Evolutionary conservation across 805 yeast genomes (phyloP).

Genomic region (Millerozyma acaciae): DNA sequence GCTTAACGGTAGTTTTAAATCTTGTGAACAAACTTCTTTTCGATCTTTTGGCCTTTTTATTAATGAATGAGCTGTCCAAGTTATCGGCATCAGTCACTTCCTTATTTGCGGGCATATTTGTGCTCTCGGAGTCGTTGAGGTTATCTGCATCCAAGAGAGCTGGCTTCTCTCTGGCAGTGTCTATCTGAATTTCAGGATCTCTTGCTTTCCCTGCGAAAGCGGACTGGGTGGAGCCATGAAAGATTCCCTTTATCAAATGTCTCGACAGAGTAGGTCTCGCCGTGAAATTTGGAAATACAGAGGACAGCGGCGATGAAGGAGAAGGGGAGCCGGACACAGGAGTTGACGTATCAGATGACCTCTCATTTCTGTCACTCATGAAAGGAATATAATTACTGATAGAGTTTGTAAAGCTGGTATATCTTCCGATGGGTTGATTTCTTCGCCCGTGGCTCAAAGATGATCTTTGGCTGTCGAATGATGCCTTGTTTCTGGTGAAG

Average conservation of each 20-base stretch:
- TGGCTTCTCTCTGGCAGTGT: constrained; percentile 1
- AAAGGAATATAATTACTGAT: constrained; percentile 40
- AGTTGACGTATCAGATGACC: constrained; percentile 10
- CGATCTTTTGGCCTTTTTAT: constrained; percentile 28
- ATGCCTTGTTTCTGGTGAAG: constrained; percentile 24
- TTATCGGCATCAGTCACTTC: constrained; percentile 9
- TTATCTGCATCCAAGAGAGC: constrained; percentile 3
- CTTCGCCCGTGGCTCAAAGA: constrained; percentile 11
- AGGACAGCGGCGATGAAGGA: constrained; percentile 10
- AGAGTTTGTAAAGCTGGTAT: constrained; percentile 32
- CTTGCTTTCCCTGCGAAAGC: constrained; percentile 7
- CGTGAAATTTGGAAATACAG: constrained; percentile 9
- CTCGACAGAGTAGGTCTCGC: constrained; percentile 18
- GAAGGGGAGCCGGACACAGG: constrained; percentile 16
- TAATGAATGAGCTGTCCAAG: constrained; percentile 12
- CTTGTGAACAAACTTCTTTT: constrained; percentile 37
- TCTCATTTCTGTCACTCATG: constrained; percentile 30
- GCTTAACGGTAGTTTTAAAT: constrained; percentile 26
- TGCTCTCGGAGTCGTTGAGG: constrained; percentile 1
- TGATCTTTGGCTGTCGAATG: constrained; percentile 28
- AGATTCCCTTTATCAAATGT: constrained; percentile 32
- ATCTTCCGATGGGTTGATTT: constrained; percentile 20
- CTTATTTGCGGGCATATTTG: not conserved
- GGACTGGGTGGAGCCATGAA: constrained; percentile 15
- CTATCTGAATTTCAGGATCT: constrained; percentile 3